Evolutionary conservation across 805 yeast species (phyloP).

Genomic region (Ogataea nonfermentans): DNA sequence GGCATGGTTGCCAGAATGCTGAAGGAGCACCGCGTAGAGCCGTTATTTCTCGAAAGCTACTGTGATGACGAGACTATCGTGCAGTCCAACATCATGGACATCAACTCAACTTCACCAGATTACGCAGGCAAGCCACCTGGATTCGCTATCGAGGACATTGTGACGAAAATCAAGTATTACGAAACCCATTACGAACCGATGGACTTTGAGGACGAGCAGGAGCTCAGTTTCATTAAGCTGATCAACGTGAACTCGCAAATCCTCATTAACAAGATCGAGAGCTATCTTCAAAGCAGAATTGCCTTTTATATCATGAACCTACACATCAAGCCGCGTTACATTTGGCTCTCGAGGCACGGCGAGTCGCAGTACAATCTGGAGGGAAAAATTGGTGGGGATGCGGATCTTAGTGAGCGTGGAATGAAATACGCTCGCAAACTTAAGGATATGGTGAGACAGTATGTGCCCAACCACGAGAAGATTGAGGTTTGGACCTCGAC

Average conservation of each 20-base stretch:
- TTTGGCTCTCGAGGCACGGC: conserved; percentile 95
- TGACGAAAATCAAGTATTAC: conserved; percentile 70
- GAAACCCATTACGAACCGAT: conserved; percentile 76
- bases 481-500: conserved; percentile 97
- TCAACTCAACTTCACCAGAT: conserved; percentile 84
- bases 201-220: conserved; percentile 53
- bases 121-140: conserved; percentile 68
- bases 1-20: conserved; percentile 54
- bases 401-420: conserved; percentile 81
- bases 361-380: conserved; percentile 89
- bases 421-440: conserved; percentile 76
- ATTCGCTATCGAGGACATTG: conserved; percentile 68
- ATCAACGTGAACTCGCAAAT: conserved; percentile 88
- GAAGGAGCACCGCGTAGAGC: conserved; percentile 68
- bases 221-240: conserved; percentile 80
- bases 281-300: conserved; percentile 86
- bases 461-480: conserved; percentile 58
- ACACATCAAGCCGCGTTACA: conserved; percentile 87
- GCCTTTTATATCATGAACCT: conserved; percentile 95
- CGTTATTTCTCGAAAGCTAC: conserved; percentile 89
- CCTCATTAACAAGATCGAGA: conserved; percentile 80
- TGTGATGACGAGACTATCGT: conserved; percentile 82
- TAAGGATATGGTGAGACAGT: conserved; percentile 69
- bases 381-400: conserved; percentile 96
- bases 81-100: conserved; percentile 77